Evolutionary conservation across 148 eudicot species (phyloP).

Genomic region (Euryodendron excelsum): DNA sequence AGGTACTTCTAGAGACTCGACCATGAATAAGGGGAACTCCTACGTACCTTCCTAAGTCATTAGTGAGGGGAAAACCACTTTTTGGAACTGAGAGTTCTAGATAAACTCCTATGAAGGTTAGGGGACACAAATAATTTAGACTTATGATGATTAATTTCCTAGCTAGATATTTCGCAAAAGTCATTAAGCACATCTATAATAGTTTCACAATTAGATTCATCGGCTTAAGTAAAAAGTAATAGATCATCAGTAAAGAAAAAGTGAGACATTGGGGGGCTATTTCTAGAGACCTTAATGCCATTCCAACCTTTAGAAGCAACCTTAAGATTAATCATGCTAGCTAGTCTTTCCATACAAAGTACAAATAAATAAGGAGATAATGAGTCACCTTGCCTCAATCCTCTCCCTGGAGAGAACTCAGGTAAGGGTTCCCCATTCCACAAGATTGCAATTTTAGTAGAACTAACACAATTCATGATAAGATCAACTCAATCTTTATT

Average conservation of each 20-base stretch:
- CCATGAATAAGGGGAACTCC: too few species aligned
- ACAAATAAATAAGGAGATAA: constrained; percentile 1
- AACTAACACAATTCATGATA: background rate
- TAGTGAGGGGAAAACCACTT: too few species aligned
- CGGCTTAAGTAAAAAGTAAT: background rate
- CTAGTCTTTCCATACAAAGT: background rate
- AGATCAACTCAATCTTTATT: background rate
- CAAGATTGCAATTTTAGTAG: background rate
- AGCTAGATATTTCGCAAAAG: background rate
- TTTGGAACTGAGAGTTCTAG: too few species aligned
- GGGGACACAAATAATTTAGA: too few species aligned
- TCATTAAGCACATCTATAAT: background rate
- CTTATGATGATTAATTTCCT: background rate
- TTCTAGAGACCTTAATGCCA: background rate
- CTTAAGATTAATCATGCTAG: background rate
- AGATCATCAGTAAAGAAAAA: background rate
- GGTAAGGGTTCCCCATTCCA: background rate
- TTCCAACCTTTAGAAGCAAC: background rate
- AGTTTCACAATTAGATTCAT: background rate
- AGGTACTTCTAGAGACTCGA: too few species aligned
- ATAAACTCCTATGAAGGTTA: too few species aligned
- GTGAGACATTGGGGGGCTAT: background rate
- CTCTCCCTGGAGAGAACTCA: background rate
- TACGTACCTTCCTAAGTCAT: too few species aligned
- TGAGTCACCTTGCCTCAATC: background rate